Evolutionary conservation across 768 basidiomycete genomes (phyloP), one percentile per base, ranked within the genome.

Genomic region (Naganishia onofrii): DNA sequence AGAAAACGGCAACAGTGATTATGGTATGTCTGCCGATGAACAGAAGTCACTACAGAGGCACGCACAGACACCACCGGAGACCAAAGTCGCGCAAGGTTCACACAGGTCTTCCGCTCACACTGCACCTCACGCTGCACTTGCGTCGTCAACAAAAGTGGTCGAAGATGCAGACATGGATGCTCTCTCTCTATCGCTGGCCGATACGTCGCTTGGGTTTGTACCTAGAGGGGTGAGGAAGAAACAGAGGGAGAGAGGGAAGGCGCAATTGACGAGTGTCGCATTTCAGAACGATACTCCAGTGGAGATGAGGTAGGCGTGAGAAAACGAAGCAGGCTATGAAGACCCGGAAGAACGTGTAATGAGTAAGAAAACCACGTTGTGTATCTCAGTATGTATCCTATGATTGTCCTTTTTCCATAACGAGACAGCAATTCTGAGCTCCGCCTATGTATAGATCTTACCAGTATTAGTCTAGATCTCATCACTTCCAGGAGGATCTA

Each of bases 151-250:
- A 4, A 57, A 56, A 17, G 13, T 32, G n/a, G 21, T 13, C 17
- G 23, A 29, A 3, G 78, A 77, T 65, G 48, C 74, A 17, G 74
- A 76, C 44, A 75, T 79, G 71, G 74, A 77, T 12, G 71, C 66
- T n/a, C 64, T 79, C 17, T 65, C 74, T 12, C 26, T 36, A 0
- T 38, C 63, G 26, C 64, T 75, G 66, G 68, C 56, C 6, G 54
- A 67, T 19, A 76, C 74, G 32, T 75, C 74, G 63, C 63, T 79
- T 32, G 70, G 64, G 17, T 76, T 79, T 23, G 71, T 76, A 0
- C 78, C 78, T 5, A 66, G 71, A 26, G 73, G 68, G 7, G 73
- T 78, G 0, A 71, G 72, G 54, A 74, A 71, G 66, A 76, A 76
- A 55, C 58, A 66, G 38, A 66, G 36, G 32, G 58, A 52, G 31